phyloP scores from a whole-genome alignment of 2,329 filamentous ascomycete species.

The Fusarium oxysporum region DNA sequence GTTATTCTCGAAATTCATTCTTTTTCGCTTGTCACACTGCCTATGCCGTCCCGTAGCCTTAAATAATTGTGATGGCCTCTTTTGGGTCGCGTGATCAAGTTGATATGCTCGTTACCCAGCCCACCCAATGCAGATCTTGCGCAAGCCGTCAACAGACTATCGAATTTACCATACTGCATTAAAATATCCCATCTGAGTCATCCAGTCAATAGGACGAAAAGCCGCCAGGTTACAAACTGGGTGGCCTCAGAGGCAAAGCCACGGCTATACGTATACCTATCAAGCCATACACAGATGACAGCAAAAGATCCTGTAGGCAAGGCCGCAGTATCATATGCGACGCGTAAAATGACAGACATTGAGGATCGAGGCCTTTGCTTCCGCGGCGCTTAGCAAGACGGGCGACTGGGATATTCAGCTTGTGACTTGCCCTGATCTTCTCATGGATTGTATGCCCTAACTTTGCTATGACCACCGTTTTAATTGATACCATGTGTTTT shows the following conservation, averaged over 20 bases:
- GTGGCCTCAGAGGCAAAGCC: conserved; percentile 14
- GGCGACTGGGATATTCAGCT: neutral
- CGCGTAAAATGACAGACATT: conserved; percentile 6
- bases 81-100: neutral
- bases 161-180: too few species aligned
- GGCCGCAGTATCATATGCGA: neutral
- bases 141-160: neutral
- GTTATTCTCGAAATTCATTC: neutral
- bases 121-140: neutral
- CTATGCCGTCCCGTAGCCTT: neutral
- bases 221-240: conserved; percentile 1
- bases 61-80: neutral
- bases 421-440: neutral
- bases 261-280: conserved; percentile 4
- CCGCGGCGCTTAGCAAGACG: neutral
- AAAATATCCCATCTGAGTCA: neutral
- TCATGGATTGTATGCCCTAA: neutral
- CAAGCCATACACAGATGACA: neutral
- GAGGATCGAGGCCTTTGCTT: neutral
- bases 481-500: neutral
- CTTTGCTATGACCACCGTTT: neutral
- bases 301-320: neutral
- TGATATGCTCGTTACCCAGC: neutral
- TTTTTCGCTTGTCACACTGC: neutral
- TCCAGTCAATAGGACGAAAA: conserved; percentile 1